These are phyloP conservation scores for Myxozyma monticola DNA, from an alignment of 805 yeast genomes.

Conservation along the genomic window DNA sequence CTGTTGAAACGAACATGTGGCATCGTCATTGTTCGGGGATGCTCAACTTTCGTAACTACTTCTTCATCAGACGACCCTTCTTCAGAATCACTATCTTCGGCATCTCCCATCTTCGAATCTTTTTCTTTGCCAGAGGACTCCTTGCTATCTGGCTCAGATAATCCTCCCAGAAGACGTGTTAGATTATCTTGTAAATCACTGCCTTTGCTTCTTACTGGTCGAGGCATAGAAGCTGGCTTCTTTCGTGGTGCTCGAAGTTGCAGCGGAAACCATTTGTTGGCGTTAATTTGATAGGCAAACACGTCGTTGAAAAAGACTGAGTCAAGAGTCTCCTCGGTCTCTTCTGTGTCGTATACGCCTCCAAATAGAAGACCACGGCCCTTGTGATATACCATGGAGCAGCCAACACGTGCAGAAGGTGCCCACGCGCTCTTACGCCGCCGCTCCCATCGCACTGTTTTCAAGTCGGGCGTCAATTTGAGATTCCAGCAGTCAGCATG, in stretches of 20 bases:
- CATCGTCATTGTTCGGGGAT: conserved; percentile 53
- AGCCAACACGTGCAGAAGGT: conserved; percentile 93
- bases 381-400: conserved; percentile 82
- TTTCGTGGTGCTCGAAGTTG: conserved; percentile 62
- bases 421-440: conserved; percentile 85
- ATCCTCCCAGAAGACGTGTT: conserved; percentile 46
- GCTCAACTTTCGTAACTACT: conserved; percentile 47
- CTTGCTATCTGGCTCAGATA: conserved; percentile 30
- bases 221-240: conserved; percentile 43
- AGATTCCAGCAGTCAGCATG: conserved; percentile 82
- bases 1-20: conserved; percentile 93
- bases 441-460: conserved; percentile 81
- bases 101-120: conserved; percentile 37
- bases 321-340: conserved; percentile 87
- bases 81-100: conserved; percentile 38
- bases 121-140: conserved; percentile 14
- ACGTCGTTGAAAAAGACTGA: conserved; percentile 81
- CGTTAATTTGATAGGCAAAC: conserved; percentile 77
- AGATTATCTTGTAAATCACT: conserved; percentile 71
- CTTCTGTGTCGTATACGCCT: conserved; percentile 93
- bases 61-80: conserved; percentile 42
- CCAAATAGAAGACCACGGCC: conserved; percentile 93
- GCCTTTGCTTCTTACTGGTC: conserved; percentile 62
- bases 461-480: conserved; percentile 81
- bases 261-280: conserved; percentile 84